Evolutionary conservation across 139 green algal genomes (phyloP).

Genomic region (Edaphochlamys debaryana): DNA sequence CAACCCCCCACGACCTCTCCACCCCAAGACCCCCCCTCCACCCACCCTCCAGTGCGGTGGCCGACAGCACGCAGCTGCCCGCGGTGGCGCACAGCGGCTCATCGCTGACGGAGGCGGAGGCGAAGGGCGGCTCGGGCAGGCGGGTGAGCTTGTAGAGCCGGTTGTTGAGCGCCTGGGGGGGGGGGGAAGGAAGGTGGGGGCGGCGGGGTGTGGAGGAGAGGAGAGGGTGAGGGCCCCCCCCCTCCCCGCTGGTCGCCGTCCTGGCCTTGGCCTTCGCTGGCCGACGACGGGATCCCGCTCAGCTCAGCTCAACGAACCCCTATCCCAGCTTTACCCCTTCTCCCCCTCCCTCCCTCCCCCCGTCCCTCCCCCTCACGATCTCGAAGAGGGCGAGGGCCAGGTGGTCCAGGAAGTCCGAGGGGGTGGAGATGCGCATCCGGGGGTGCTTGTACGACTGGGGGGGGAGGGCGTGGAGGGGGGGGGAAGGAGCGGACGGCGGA

Average conservation of each 20-base stretch:
- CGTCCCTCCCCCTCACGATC: background rate
- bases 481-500: too few species aligned
- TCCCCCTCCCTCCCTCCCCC: too few species aligned
- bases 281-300: too few species aligned
- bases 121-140: slow-evolving; percentile 74
- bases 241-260: too few species aligned
- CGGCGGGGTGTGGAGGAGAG: background rate
- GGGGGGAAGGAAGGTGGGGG: background rate
- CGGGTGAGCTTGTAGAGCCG: slow-evolving; percentile 81
- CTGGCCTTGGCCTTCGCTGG: too few species aligned
- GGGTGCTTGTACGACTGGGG: slow-evolving; percentile 74
- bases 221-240: background rate
- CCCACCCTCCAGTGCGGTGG: slow-evolving; percentile 17
- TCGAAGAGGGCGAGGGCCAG: slow-evolving; percentile 51
- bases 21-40: too few species aligned
- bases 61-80: slow-evolving; percentile 53
- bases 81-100: slow-evolving; percentile 62
- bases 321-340: too few species aligned
- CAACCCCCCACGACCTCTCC: too few species aligned
- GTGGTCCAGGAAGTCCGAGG: slow-evolving; percentile 63
- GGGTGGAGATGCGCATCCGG: slow-evolving; percentile 51
- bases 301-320: too few species aligned
- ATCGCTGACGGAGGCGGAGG: slow-evolving; percentile 51
- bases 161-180: background rate
- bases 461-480: too few species aligned